Evolutionary conservation across 192 early-diverging fungal species (phyloP).

Genomic region (Coemansia sp.): DNA sequence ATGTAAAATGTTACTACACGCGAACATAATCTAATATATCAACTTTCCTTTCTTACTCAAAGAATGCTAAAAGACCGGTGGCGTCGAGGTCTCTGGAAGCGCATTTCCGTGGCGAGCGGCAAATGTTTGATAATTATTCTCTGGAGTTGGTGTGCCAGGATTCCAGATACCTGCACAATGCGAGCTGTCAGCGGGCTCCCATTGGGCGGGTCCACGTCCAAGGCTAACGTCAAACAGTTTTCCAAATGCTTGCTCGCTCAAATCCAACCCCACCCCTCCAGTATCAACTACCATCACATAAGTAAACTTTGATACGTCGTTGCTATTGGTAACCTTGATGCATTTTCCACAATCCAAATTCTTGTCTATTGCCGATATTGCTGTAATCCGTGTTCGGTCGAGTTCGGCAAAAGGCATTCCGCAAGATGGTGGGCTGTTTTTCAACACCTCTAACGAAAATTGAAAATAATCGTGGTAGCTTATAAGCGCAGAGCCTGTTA

Average conservation of each 20-base stretch:
- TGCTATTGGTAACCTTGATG: slow-evolving; percentile 48
- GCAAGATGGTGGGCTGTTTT: slow-evolving; percentile 57
- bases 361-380: slow-evolving; percentile 51
- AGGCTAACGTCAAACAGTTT: slow-evolving; percentile 51
- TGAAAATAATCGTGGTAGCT: slow-evolving; percentile 53
- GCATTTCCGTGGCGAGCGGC: neutral
- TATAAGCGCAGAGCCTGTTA: slow-evolving; percentile 45
- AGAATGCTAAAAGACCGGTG: neutral
- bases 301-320: slow-evolving; percentile 45
- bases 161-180: slow-evolving; percentile 54
- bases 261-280: slow-evolving; percentile 57
- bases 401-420: slow-evolving; percentile 58
- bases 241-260: slow-evolving; percentile 54
- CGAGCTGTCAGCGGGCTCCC: slow-evolving; percentile 38
- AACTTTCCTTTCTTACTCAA: neutral
- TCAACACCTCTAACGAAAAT: slow-evolving; percentile 33
- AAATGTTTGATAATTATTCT: neutral
- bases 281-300: slow-evolving; percentile 59
- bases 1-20: neutral
- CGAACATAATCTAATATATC: neutral
- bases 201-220: slow-evolving; percentile 53
- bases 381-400: slow-evolving; percentile 57
- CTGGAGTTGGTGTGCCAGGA: too few relatives aligned
- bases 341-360: slow-evolving; percentile 55
- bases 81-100: neutral